Base-by-base conservation (phyloP, 225 moss, liverwort and hornwort species). In the Asterella californica region DNA sequence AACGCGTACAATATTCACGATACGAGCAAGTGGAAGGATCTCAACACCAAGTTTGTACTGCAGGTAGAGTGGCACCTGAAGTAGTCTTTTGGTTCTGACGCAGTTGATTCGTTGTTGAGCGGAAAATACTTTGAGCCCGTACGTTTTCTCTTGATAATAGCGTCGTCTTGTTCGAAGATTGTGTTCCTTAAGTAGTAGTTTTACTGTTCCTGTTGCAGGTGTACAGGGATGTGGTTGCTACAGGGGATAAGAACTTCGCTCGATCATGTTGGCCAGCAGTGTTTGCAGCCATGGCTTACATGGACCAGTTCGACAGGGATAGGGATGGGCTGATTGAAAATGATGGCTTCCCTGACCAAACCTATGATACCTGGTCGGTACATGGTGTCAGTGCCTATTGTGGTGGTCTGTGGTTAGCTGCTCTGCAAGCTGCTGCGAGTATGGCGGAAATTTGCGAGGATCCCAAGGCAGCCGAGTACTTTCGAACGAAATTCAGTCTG, bases 1-100 rank as follows among this genome's bases (percentile, higher is more conserved):
- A 99, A 99, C 85, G 94, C 97, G 12, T 99, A 99, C 84, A 99
- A 94, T 72, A 99, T 99, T 74, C 94, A 94, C 83, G 94, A 99
- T 82, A 99, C 94, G 34, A 99, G 97, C 82, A 86, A 86, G 83
- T 99, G 97, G 97, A 99, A 99, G 89, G 97, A 94, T 83, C 88
- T 99, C 78, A 99, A 94, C 74, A 83, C 94, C 53, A 99, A 99
- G 84, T 99, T 99, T 82, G 94, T 94, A 50, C 79, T 99, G 72
- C 97, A 95, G 89, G 97, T 95, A 81, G 64, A 80, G 65, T 29
- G 19, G 63, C 62, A 25, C n/a, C 2, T 27, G 48, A 27, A 9
- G 1, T 49, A 38, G 42, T 42, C 42, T 59, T 42, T 42, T 42
- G 42, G 42, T 42, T 42, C 42, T 7, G 7, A 7, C 42, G 42